Evolutionary conservation across 2,329 filamentous ascomycete genomes (phyloP).

Genomic region (Colletotrichum kahawae): DNA sequence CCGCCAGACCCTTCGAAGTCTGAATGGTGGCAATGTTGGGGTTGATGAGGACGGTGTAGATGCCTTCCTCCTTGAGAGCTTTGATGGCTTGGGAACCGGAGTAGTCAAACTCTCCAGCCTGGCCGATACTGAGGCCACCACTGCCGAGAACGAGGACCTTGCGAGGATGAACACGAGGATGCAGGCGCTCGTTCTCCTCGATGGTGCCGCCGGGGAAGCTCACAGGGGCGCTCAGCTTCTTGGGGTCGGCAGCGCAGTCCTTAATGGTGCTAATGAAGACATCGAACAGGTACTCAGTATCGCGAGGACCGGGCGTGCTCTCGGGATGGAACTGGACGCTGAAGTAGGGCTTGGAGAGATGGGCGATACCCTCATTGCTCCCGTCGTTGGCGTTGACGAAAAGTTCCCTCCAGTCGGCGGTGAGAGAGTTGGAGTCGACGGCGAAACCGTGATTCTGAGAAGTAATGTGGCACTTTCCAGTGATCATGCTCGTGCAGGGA

Average conservation of each 20-base stretch:
- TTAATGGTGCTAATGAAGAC: slow-evolving; percentile 90
- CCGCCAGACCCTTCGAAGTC: slow-evolving; percentile 94
- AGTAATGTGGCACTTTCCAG: slow-evolving; percentile 97
- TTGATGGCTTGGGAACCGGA: slow-evolving; percentile 99
- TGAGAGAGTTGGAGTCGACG: slow-evolving; percentile 80
- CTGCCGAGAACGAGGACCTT: slow-evolving; percentile 94
- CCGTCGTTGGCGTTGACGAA: slow-evolving; percentile 99
- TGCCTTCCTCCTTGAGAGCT: slow-evolving; percentile 95
- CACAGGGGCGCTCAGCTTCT: slow-evolving; percentile 74
- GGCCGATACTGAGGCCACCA: slow-evolving; percentile 95
- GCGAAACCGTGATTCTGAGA: slow-evolving; percentile 98
- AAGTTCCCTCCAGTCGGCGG: slow-evolving; percentile 85
- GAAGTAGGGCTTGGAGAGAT: slow-evolving; percentile 86
- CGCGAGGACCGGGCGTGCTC: slow-evolving; percentile 91
- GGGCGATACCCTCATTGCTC: slow-evolving; percentile 97
- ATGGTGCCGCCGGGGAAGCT: slow-evolving; percentile 85
- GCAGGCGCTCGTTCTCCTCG: slow-evolving; percentile 76
- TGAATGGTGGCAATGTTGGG: slow-evolving; percentile 99
- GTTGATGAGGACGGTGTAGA: slow-evolving; percentile 98
- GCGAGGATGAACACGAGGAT: slow-evolving; percentile 85
- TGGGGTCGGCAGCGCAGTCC: slow-evolving; percentile 70
- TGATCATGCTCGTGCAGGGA: slow-evolving; percentile 93
- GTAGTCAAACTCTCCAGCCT: slow-evolving; percentile 98
- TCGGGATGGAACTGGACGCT: slow-evolving; percentile 99
- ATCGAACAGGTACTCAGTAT: slow-evolving; percentile 97